Evolutionary conservation across 306 rosid species (phyloP).

Genomic region (Ormosia semicastrata): DNA sequence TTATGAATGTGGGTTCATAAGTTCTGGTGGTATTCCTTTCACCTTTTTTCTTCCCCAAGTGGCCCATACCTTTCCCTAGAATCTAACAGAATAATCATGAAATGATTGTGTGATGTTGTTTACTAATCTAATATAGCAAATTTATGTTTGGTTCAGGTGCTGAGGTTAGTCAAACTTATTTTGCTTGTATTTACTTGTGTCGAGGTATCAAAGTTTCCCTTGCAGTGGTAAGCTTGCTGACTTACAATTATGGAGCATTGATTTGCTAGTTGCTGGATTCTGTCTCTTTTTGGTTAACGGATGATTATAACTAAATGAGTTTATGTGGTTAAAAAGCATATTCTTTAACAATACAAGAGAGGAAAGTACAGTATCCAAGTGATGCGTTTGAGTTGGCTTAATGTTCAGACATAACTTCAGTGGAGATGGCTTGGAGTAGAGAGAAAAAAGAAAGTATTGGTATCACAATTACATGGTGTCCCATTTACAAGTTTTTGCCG

Average conservation of each 20-base stretch:
- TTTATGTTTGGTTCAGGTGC: background rate
- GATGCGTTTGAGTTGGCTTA: background rate
- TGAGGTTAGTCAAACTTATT: background rate
- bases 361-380: slow-evolving; percentile 12
- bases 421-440: background rate
- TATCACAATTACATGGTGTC: background rate
- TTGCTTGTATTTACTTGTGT: background rate
- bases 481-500: background rate
- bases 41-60: background rate
- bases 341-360: no score
- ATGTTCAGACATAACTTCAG: background rate
- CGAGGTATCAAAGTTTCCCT: slow-evolving; percentile 14
- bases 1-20: background rate
- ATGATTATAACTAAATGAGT: no score
- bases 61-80: background rate
- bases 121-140: background rate
- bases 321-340: no score
- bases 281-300: no score
- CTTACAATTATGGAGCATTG: no score
- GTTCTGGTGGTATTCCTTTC: background rate
- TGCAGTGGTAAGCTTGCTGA: slow-evolving; percentile 35
- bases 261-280: no score
- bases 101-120: background rate
- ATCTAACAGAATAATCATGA: background rate
- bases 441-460: background rate